These are phyloP conservation scores for Clonostachys rosea DNA, from an alignment of 2,329 filamentous ascomycete genomes.

Conservation along the genomic window DNA sequence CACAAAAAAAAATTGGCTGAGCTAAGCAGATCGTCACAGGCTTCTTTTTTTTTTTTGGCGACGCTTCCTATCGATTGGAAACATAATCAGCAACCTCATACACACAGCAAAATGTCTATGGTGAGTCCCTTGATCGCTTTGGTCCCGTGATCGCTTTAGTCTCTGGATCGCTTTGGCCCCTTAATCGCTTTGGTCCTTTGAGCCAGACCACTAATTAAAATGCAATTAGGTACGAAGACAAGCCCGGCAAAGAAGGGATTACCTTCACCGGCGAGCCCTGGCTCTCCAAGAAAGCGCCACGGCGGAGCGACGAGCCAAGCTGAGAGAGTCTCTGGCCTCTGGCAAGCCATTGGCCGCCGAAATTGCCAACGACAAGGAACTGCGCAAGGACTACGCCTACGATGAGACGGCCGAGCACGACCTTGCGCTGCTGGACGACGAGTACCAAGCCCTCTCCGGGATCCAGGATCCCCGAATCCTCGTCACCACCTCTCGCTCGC, in stretches of 20 bases:
- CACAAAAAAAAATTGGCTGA: no score
- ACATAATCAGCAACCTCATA: no score
- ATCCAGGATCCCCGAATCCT: constrained; percentile 84
- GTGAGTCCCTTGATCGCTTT: no score
- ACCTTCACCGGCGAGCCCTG: constrained; percentile 86
- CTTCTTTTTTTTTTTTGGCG: no score
- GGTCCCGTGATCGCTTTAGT: no score
- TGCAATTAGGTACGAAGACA: constrained; percentile 24
- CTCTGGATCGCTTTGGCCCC: no score
- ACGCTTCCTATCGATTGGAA: no score
- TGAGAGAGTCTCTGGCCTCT: constrained; percentile 81
- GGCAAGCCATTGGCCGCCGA: constrained; percentile 79
- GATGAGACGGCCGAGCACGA: constrained; percentile 77
- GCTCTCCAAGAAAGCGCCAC: constrained; percentile 89
- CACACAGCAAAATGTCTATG: no score
- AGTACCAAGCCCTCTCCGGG: constrained; percentile 88
- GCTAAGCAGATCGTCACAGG: no score
- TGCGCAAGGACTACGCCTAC: constrained; percentile 88
- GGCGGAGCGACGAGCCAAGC: constrained; percentile 81
- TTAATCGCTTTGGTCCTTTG: no score
- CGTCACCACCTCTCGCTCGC: constrained; percentile 86
- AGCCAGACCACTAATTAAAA: no score
- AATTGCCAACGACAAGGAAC: constrained; percentile 79
- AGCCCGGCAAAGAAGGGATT: constrained; percentile 34
- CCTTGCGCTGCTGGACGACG: constrained; percentile 74